Base-by-base conservation (phyloP, 2,329 filamentous ascomycete genomes). In the Monilinia polystroma region DNA sequence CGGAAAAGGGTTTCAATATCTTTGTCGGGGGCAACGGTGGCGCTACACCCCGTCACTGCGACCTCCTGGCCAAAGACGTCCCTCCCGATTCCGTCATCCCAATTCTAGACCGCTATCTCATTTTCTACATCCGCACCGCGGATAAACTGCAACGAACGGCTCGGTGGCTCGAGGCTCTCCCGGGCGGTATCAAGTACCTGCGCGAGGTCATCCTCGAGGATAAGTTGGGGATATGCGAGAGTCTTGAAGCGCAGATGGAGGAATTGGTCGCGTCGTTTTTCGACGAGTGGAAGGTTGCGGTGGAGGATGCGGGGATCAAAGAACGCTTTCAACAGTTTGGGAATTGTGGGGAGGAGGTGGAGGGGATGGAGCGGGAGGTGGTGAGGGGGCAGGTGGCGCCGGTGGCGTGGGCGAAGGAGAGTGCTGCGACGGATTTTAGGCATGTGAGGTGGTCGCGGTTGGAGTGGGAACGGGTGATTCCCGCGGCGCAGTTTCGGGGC, bases 81-180 rank as follows among this genome's bases (percentile, higher is more conserved):
- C 87, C 91, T 0, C 90, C 91, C 0, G 87, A 91, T 63, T 90
- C 96, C 73, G 88, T 96, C 11, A 83, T 96, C 11, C 87, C 91
- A 0, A 90, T 97, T 67, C 82, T 97, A 3, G 93, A 97, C 77
- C 88, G 93, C 55, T 97, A 95, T 75, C 84, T 97, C 32, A 92
- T 93, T 79, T 94, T 97, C 81, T 97, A 97, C 80, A 95, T 97
- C 74, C 90, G 92, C 71, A 96, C 93, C 0, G 93, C 92, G 55
- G 93, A 97, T 80, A 93, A 91, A 75, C 86, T 97, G 0, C 92
- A 97, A 78, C 86, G 93, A 60, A 97, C 93, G 35, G 93, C 93
- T 0, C 85, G 92, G 32, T 97, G 93, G 93, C 82, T 97, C 49
- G 93, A 97, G 77, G 85, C 84, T 63, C 84, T 96, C 0, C 92